A percentile compares a stretch with the other conserved stretches of the same genome.
These are phyloP conservation scores for Didymosphaeria variabile DNA, from an alignment of 2,329 filamentous ascomycete species.

Conservation along the genomic window DNA sequence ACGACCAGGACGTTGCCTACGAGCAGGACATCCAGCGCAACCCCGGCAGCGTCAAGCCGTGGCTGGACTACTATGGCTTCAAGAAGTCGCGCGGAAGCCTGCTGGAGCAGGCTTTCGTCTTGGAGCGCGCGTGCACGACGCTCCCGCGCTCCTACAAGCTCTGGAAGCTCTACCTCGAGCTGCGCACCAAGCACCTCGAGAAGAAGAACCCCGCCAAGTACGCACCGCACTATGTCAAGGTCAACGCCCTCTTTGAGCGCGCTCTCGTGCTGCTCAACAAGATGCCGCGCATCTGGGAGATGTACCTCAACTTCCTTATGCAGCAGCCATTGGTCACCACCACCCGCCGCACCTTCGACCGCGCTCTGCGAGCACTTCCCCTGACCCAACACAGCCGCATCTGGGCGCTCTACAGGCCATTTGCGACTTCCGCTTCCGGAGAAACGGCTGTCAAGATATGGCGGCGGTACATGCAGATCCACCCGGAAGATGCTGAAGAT, in stretches of 20 bases:
- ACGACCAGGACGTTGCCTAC: constrained; percentile 91
- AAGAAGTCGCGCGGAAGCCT: constrained; percentile 86
- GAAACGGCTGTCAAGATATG: constrained; percentile 92
- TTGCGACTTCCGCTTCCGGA: constrained; percentile 89
- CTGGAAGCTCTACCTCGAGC: constrained; percentile 95
- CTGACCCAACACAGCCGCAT: constrained; percentile 95
- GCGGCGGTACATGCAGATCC: constrained; percentile 95
- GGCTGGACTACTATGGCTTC: constrained; percentile 92
- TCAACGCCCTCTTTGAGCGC: constrained; percentile 93
- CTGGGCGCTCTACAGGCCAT: constrained; percentile 90
- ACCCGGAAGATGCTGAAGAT: constrained; percentile 93
- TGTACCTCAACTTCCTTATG: constrained; percentile 91
- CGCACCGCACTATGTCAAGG: constrained; percentile 84
- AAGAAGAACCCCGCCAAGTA: constrained; percentile 85
- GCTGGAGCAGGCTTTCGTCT: constrained; percentile 84
- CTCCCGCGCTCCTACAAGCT: constrained; percentile 96
- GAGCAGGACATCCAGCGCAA: constrained; percentile 95
- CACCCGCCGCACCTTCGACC: constrained; percentile 88
- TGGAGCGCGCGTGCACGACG: constrained; percentile 90
- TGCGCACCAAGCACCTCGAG: constrained; percentile 81
- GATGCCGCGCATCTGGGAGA: constrained; percentile 98
- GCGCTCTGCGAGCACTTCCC: constrained; percentile 87
- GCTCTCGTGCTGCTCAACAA: constrained; percentile 95
- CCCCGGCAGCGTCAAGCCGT: constrained; percentile 86
- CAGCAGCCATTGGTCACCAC: constrained; percentile 90